Evolutionary conservation across 2,329 filamentous ascomycete species (phyloP).

Genomic region (Coniosporium tulheliwenetii): DNA sequence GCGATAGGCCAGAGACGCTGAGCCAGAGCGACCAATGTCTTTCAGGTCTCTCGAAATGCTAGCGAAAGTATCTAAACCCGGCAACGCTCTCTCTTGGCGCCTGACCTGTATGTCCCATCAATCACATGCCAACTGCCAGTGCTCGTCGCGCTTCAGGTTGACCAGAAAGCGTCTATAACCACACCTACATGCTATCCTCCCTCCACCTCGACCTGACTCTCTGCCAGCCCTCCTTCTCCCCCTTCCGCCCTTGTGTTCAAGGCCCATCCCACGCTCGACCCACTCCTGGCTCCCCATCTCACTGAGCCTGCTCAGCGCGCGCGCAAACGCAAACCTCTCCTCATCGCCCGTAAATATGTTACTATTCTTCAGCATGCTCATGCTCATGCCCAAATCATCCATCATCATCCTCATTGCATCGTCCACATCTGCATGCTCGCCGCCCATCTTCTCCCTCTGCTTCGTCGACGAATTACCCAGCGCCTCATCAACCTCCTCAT

Average conservation of each 20-base stretch:
- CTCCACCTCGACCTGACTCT: conserved; percentile 52
- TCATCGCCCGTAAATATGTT: conserved; percentile 88
- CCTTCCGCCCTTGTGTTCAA: conserved; percentile 50
- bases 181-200: conserved; percentile 46
- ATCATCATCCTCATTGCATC: conserved; percentile 66
- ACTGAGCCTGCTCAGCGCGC: conserved; percentile 66
- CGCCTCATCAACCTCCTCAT: conserved; percentile 26
- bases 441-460: conserved; percentile 21
- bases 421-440: conserved; percentile 38
- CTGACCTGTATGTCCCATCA: no score
- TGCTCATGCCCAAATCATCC: conserved; percentile 76
- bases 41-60: no score
- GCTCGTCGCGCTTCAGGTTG: no score
- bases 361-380: conserved; percentile 68
- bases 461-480: conserved; percentile 22
- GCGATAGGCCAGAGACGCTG: no score
- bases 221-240: conserved; percentile 49
- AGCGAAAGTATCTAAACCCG: no score
- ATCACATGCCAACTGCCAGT: no score
- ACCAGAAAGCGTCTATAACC: no score
- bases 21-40: no score
- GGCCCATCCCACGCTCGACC: conserved; percentile 60
- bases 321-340: conserved; percentile 88
- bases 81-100: no score
- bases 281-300: conserved; percentile 94